Conservation (phyloP, 257 asterid species). For the Asclepias syriaca region DNA sequence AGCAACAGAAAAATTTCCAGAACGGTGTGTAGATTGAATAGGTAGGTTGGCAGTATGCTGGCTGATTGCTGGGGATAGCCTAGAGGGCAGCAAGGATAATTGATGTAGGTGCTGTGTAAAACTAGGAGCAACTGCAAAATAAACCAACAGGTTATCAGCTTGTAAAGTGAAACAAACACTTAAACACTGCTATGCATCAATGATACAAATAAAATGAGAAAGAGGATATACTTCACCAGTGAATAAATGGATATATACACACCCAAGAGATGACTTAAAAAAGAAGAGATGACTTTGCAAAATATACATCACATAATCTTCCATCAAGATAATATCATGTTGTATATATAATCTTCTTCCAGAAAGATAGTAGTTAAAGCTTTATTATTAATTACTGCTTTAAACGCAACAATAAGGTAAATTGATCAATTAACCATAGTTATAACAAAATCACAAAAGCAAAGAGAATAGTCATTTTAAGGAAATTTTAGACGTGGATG, state of each 20-base stretch:
- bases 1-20: constrained; percentile 33
- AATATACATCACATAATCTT: not conserved
- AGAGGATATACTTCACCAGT: not conserved
- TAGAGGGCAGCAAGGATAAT: constrained; percentile 24
- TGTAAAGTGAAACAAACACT: not conserved
- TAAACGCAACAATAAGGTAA: not conserved
- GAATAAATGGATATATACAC: not conserved
- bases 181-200: not conserved
- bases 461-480: not conserved
- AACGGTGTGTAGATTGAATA: constrained; percentile 23
- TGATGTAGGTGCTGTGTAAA: constrained; percentile 40
- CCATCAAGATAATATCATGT: not conserved
- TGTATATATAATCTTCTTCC: not conserved
- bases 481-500: not conserved
- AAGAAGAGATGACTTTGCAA: not conserved
- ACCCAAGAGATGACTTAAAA: not conserved
- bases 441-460: not conserved
- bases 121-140: constrained; percentile 38
- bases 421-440: not conserved
- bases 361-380: not conserved
- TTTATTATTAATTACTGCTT: not conserved
- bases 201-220: not conserved
- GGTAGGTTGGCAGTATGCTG: constrained; percentile 29
- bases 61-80: constrained; percentile 24
- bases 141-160: constrained; percentile 7